Conservation (phyloP, 768 basidiomycete species). For the Rhodosporidiobolus sp. region DNA sequence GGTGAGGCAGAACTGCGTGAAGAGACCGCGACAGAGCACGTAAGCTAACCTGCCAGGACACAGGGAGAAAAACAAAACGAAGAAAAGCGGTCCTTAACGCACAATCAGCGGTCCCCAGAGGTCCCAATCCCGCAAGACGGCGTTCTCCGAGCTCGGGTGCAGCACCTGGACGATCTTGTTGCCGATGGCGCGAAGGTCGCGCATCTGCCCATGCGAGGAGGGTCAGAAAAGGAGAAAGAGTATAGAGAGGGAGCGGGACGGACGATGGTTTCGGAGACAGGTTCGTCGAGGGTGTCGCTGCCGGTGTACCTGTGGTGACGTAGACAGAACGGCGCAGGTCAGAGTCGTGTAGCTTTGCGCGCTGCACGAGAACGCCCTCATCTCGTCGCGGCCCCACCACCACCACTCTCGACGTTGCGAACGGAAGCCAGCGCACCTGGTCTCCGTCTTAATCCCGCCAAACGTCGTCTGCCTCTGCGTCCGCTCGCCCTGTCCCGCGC, state of each 20-base stretch:
- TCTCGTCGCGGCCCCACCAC: too few species aligned
- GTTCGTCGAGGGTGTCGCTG: conserved; percentile 85
- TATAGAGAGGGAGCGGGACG: conserved; percentile 48
- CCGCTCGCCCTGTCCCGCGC: conserved; percentile 2
- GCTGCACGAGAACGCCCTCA: too few species aligned
- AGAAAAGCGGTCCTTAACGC: conserved; percentile 24
- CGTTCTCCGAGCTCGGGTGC: conserved; percentile 71
- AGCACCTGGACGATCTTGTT: conserved; percentile 89
- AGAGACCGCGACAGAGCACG: conserved; percentile 13
- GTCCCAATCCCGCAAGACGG: conserved; percentile 91
- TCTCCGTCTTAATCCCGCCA: conserved; percentile 85
- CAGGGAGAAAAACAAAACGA: conserved; percentile 39
- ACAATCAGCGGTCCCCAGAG: conserved; percentile 87
- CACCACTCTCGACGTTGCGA: not conserved
- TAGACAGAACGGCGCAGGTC: not conserved
- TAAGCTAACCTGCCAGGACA: conserved; percentile 45
- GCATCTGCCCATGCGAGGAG: conserved; percentile 58
- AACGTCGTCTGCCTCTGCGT: conserved; percentile 47
- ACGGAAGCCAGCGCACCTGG: conserved; percentile 59
- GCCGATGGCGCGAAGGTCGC: conserved; percentile 86
- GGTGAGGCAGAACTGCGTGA: conserved; percentile 59
- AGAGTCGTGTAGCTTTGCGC: too few species aligned
- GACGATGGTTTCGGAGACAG: conserved; percentile 82
- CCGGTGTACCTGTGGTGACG: conserved; percentile 64
- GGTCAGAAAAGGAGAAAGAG: conserved; percentile 7